Percentiles rank a stretch among this genome's conserved stretches.
Evolutionary conservation across 441 rosid species (phyloP).

Genomic region (Erysimum cheiri): DNA sequence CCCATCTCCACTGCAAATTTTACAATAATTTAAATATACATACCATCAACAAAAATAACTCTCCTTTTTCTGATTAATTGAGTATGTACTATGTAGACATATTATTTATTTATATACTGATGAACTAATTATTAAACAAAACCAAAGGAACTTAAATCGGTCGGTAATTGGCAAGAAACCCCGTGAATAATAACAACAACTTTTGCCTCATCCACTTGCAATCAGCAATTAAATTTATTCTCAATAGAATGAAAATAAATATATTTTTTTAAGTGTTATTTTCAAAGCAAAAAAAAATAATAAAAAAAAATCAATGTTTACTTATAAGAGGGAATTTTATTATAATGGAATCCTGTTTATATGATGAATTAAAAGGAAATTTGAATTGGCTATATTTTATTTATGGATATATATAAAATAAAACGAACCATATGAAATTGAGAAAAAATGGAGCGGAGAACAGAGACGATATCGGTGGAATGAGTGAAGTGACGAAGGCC

Average conservation of each 20-base stretch:
- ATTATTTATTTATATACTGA: background rate
- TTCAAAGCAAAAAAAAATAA: too few relatives aligned
- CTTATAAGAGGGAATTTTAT: background rate
- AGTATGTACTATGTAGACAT: background rate
- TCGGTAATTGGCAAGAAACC: slow-evolving; percentile 31
- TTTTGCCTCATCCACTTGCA: slow-evolving; percentile 1
- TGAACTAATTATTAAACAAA: background rate
- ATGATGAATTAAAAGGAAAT: too few relatives aligned
- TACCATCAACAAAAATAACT: background rate
- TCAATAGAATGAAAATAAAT: too few relatives aligned
- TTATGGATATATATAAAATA: too few relatives aligned
- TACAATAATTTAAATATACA: background rate
- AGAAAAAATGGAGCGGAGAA: slow-evolving; percentile 54
- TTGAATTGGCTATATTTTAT: background rate
- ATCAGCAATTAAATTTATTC: too few relatives aligned
- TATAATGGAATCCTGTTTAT: background rate
- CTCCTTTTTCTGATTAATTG: background rate
- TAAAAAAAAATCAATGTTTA: too few relatives aligned
- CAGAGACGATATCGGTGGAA: slow-evolving; percentile 59
- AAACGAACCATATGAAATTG: slow-evolving; percentile 52
- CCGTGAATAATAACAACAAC: slow-evolving; percentile 43
- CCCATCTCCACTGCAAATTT: slow-evolving; percentile 72
- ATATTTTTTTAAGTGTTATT: too few relatives aligned
- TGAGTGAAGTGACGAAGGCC: slow-evolving; percentile 62
- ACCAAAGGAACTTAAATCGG: slow-evolving; percentile 1